Evolutionary conservation across 331 rosid species (phyloP), one percentile per base, ranked within the genome.

Genomic region (Saraca asoca): DNA sequence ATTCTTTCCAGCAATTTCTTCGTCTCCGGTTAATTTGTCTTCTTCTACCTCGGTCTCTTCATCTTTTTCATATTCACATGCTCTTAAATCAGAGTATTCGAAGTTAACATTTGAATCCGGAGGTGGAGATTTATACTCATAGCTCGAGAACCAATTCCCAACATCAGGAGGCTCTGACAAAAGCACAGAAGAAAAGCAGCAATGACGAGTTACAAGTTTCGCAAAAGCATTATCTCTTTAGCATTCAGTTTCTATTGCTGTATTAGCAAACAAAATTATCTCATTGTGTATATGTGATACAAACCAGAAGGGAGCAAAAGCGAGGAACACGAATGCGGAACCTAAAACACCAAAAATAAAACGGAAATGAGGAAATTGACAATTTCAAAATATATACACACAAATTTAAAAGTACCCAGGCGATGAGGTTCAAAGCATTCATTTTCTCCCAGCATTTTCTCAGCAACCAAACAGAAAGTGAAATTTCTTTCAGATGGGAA

Each of bases 91-190:
- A 13, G 81, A 68, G 9, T 71, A 83, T 12, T 69, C 70, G 2
- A 81, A 53, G 44, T 45, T 45, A 5, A 81, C 75, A 72, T 50
- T 65, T 1, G 81, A 83, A 61, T 79, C 86, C 34, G 71, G 75
- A 18, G 17, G 62, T 14, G 96, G 95, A 48, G 96, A 82, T 10
- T 69, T 80, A 46, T 93, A 93, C 51, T 65, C 68, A 19, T 92
- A 92, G 82, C 88, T 92, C 34, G 86, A 76, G 72, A 93, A 84
- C 96, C 94, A 89, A 34, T 79, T 81, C 16, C 82, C 72, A 34
- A 89, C 68, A 56, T 85, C 95, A 11, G 85, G 93, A 71, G 80
- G 95, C 79, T 84, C 95, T 87, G 72, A 58, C 6, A 78, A 5
- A 58, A 65, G 67, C 8, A 20, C 7, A 54, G 4, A 14, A 2